A percentile compares a stretch with the other conserved stretches of the same genome.
Conservation (phyloP, 2,329 filamentous ascomycete species). For the Neofusicoccum umdonicola region DNA sequence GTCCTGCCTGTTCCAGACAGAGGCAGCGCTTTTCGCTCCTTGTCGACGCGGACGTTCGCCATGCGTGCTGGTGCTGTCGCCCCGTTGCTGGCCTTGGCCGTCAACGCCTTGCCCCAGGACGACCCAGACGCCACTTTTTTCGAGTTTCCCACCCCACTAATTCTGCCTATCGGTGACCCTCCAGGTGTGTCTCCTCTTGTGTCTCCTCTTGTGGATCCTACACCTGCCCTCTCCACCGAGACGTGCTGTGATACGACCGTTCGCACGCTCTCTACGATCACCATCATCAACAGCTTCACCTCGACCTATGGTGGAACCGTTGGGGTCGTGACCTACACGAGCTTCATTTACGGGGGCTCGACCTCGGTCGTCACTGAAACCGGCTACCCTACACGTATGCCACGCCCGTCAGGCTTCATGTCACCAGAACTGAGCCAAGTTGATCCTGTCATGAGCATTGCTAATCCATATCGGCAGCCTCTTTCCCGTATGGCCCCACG, state of each 20-base stretch:
- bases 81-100: slow-evolving; percentile 2
- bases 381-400: not conserved
- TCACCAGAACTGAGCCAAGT: not conserved
- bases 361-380: not conserved
- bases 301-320: not conserved
- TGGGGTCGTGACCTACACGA: not conserved
- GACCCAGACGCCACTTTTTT: not conserved
- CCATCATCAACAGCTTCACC: not conserved
- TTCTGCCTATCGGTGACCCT: not conserved
- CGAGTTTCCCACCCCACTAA: not conserved
- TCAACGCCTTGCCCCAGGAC: not conserved
- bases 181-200: not conserved
- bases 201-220: not conserved
- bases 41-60: not conserved
- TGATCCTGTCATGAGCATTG: not conserved
- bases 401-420: not conserved
- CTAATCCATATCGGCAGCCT: not conserved
- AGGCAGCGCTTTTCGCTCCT: not conserved
- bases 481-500: not conserved
- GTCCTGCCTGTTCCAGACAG: not conserved
- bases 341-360: not conserved
- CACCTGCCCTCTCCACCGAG: not conserved
- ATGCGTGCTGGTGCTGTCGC: slow-evolving; percentile 6
- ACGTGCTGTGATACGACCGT: not conserved
- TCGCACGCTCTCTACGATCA: not conserved